phyloP scores from a whole-genome alignment of 306 rosid species.

The Canavalia ensiformis region DNA sequence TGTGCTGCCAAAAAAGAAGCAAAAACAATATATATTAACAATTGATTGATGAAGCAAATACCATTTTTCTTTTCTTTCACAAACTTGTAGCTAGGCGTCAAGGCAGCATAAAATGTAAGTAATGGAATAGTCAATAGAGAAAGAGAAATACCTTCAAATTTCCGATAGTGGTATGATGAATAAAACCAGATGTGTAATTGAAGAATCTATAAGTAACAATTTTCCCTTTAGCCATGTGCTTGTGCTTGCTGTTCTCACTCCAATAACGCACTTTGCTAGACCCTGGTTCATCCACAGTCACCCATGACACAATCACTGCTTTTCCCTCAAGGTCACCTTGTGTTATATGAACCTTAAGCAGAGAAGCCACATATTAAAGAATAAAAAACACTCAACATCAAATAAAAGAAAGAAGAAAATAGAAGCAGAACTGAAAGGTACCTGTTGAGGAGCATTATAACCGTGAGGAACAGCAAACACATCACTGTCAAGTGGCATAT shows the following conservation, averaged over 20 bases:
- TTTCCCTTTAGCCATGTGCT: slow-evolving; percentile 56
- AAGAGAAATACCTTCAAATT: slow-evolving; percentile 67
- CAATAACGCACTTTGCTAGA: slow-evolving; percentile 68
- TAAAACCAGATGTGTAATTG: slow-evolving; percentile 86
- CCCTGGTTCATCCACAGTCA: slow-evolving; percentile 76
- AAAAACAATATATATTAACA: background rate
- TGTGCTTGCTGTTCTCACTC: slow-evolving; percentile 58
- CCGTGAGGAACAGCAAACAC: slow-evolving; percentile 75
- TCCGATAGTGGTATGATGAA: slow-evolving; percentile 74
- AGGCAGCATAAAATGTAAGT: background rate
- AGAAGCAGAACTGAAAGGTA: background rate
- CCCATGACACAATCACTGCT: slow-evolving; percentile 87
- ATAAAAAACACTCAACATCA: too few relatives aligned
- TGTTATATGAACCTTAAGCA: slow-evolving; percentile 85
- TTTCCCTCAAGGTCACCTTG: slow-evolving; percentile 86
- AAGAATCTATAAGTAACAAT: slow-evolving; percentile 64
- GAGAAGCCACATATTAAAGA: slow-evolving; percentile 8
- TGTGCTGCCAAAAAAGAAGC: slow-evolving; percentile 57
- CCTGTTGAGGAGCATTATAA: slow-evolving; percentile 88
- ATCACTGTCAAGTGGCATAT: slow-evolving; percentile 67
- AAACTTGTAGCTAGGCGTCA: background rate
- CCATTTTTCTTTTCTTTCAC: background rate
- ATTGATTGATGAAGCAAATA: slow-evolving; percentile 37
- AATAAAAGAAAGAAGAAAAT: background rate
- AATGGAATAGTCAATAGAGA: background rate